Percentiles rank a stretch among this genome's conserved stretches.
Evolutionary conservation across 2,329 filamentous ascomycete species (phyloP).

Genomic region (Cadophora sp.): DNA sequence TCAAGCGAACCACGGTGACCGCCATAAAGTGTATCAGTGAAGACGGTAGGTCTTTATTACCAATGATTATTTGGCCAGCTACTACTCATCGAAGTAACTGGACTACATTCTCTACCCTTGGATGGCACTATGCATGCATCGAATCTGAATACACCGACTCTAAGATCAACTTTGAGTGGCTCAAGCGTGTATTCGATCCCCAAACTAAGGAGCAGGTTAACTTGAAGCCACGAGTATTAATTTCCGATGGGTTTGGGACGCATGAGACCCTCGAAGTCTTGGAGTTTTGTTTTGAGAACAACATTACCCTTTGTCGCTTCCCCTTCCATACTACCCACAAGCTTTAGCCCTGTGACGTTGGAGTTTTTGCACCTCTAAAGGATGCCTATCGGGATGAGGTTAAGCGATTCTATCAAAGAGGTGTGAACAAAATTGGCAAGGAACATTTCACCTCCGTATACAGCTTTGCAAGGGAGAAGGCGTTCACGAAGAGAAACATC

Average conservation of each 20-base stretch:
- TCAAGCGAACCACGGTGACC: constrained; percentile 39
- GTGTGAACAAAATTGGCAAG: constrained; percentile 38
- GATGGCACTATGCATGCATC: constrained; percentile 42
- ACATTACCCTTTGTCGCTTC: constrained; percentile 38
- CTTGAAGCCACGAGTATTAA: constrained; percentile 44
- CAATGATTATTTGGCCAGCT: constrained; percentile 43
- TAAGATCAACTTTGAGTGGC: constrained; percentile 47
- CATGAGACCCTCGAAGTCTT: constrained; percentile 46
- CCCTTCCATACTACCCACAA: constrained; percentile 37
- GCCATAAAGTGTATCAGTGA: constrained; percentile 32
- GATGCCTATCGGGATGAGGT: constrained; percentile 38
- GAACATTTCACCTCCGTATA: constrained; percentile 36
- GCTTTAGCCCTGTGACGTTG: constrained; percentile 41
- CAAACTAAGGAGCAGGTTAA: constrained; percentile 44
- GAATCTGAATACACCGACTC: constrained; percentile 42
- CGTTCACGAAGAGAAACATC: constrained; percentile 43
- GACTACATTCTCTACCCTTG: constrained; percentile 40
- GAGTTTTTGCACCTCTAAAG: constrained; percentile 39
- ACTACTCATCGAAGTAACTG: constrained; percentile 41
- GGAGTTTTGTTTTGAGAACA: constrained; percentile 41
- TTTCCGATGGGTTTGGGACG: constrained; percentile 47
- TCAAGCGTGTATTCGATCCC: constrained; percentile 47
- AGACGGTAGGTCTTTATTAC: constrained; percentile 40
- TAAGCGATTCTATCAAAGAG: constrained; percentile 37
- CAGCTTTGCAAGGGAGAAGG: constrained; percentile 32